Evolutionary conservation across 192 early-diverging fungal species (phyloP).

Genomic region (Phlyctochytrium planicorne): DNA sequence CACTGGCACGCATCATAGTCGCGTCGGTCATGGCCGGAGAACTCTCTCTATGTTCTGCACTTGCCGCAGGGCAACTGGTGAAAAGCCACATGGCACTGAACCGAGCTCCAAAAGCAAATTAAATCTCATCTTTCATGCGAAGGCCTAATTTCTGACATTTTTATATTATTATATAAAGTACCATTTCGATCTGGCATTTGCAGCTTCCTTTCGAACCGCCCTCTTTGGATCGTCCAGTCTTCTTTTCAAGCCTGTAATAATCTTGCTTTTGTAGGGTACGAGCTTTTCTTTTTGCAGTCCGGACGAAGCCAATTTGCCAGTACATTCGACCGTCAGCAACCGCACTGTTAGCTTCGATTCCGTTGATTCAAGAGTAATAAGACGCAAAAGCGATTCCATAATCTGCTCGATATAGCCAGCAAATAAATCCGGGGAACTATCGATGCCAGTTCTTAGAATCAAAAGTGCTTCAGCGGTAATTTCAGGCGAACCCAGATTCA

Average conservation of each 20-base stretch:
- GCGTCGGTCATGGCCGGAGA: no score
- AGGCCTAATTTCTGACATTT: no score
- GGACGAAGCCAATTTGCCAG: constrained; percentile 14
- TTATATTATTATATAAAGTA: no score
- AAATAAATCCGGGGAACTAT: neutral
- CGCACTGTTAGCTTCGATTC: constrained; percentile 16
- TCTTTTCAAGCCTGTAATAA: constrained; percentile 62
- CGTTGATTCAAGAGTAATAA: neutral
- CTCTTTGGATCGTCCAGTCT: constrained; percentile 88
- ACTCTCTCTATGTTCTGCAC: no score
- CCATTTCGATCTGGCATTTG: constrained; percentile 85
- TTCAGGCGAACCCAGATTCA: no score
- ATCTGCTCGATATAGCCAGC: neutral
- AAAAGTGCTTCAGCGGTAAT: no score
- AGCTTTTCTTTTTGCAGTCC: constrained; percentile 13
- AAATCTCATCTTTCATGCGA: no score
- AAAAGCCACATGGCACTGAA: no score
- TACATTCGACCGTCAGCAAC: constrained; percentile 15
- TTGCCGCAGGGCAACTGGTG: no score
- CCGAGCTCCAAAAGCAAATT: no score
- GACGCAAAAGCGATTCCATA: neutral
- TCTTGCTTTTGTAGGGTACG: constrained; percentile 57
- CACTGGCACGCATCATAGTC: no score
- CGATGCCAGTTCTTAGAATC: no score
- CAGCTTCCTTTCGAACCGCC: constrained; percentile 82